These are phyloP conservation scores for Lactarius indigo DNA, from an alignment of 768 basidiomycete species.

Conservation along the genomic window DNA sequence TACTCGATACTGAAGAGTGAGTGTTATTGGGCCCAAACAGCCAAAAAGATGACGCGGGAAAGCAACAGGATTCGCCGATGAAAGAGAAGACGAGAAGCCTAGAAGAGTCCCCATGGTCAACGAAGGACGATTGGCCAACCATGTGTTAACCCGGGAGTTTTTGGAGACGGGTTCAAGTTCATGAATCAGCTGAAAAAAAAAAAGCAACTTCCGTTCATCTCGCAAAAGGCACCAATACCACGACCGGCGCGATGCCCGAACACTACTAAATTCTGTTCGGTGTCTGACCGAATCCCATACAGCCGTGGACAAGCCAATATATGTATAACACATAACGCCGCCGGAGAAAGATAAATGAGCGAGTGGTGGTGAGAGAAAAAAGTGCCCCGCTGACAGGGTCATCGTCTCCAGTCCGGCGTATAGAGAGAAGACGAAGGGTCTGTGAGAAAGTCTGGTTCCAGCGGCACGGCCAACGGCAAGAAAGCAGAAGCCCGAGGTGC, in stretches of 20 bases:
- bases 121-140: not conserved
- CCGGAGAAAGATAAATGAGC: not conserved
- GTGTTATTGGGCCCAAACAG: not conserved
- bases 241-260: not conserved
- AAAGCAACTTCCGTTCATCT: not conserved
- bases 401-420: not conserved
- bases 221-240: not conserved
- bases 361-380: not conserved
- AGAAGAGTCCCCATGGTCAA: not conserved
- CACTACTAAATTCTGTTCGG: not conserved
- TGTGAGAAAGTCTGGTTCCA: not conserved
- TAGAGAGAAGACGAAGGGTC: not conserved
- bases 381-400: not conserved
- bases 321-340: not conserved
- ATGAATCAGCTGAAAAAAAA: not conserved
- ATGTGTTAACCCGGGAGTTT: not conserved
- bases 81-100: not conserved
- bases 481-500: slow-evolving; percentile 4
- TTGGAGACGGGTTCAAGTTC: not conserved
- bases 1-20: not conserved
- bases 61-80: not conserved
- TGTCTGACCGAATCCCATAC: not conserved
- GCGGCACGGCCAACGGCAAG: not conserved
- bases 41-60: not conserved
- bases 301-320: not conserved